Evolutionary conservation across 163 green algal genomes (phyloP).

Genomic region (Scenedesmus sp.): DNA sequence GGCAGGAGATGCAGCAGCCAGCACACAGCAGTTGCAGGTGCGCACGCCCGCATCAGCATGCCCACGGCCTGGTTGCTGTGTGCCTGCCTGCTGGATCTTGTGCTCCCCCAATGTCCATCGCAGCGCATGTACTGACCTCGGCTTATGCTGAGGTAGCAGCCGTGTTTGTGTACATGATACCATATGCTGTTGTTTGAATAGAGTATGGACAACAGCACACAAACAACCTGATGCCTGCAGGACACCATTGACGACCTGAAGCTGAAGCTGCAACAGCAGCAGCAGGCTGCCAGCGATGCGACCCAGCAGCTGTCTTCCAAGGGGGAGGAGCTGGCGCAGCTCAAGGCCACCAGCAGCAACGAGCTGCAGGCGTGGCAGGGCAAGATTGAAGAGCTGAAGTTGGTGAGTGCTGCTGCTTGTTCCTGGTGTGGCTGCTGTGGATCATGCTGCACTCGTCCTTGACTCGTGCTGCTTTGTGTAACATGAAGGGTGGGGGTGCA

Average conservation of each 20-base stretch:
- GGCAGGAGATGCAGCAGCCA: slow-evolving; percentile 9
- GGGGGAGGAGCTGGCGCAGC: slow-evolving; percentile 21
- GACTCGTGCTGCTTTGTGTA: neutral
- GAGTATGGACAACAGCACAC: too few species aligned
- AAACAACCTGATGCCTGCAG: slow-evolving; percentile 14
- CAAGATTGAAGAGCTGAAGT: slow-evolving; percentile 48
- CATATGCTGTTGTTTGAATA: neutral
- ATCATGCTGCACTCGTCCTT: neutral
- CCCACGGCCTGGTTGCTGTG: neutral
- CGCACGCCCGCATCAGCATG: neutral
- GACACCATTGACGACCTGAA: slow-evolving; percentile 37
- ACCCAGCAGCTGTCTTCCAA: neutral
- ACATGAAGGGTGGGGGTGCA: neutral
- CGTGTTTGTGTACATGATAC: neutral
- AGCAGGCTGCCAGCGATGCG: slow-evolving; percentile 16
- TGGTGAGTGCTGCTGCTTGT: slow-evolving; percentile 10
- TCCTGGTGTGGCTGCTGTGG: neutral
- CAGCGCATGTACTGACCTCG: neutral
- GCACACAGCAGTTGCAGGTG: slow-evolving; percentile 14
- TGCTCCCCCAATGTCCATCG: neutral
- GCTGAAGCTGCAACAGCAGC: slow-evolving; percentile 38
- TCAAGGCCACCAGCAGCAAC: neutral
- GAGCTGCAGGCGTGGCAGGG: slow-evolving; percentile 52
- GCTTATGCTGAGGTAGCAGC: neutral
- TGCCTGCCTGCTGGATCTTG: neutral